Evolutionary conservation across 2,329 filamentous ascomycete genomes (phyloP).

Genomic region (Akanthomyces uredinophilus): DNA sequence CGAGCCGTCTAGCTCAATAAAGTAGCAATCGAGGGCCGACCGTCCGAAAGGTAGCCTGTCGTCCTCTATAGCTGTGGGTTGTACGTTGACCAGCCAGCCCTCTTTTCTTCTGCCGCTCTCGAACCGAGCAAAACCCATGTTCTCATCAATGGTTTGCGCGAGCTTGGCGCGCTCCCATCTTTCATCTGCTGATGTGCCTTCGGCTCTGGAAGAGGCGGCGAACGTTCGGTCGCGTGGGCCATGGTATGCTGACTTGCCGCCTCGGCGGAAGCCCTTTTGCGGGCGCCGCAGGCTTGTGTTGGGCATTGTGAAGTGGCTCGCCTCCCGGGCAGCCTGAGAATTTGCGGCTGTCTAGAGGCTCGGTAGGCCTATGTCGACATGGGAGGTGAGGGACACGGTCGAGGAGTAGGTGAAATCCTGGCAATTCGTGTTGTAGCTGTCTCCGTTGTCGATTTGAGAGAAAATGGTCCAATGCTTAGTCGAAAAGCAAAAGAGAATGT

Average conservation of each 20-base stretch:
- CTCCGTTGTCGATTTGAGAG: neutral
- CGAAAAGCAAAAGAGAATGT: neutral
- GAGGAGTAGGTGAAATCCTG: neutral
- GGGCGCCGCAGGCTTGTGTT: constrained; percentile 56
- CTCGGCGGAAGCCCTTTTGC: constrained; percentile 63
- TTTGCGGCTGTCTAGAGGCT: constrained; percentile 3
- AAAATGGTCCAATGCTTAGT: neutral
- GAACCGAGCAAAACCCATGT: constrained; percentile 88
- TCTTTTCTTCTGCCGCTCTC: constrained; percentile 77
- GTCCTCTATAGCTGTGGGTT: constrained; percentile 83
- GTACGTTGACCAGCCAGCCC: constrained; percentile 95
- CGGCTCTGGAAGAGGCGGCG: constrained; percentile 69
- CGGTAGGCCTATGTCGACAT: constrained; percentile 9
- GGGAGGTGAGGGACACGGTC: neutral
- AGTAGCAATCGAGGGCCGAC: constrained; percentile 93
- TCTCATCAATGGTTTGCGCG: constrained; percentile 86
- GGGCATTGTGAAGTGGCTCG: constrained; percentile 42
- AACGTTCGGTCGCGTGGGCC: constrained; percentile 68
- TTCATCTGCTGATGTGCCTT: constrained; percentile 88
- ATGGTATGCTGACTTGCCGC: constrained; percentile 64
- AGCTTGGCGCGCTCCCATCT: constrained; percentile 81
- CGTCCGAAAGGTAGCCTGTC: constrained; percentile 77
- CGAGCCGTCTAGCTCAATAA: constrained; percentile 80
- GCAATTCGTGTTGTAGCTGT: neutral
- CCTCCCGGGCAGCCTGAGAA: constrained; percentile 7